Percentiles rank a stretch among this genome's conserved stretches.
phyloP scores from a whole-genome alignment of 192 early-diverging fungal species.

The Coemansia furcata region DNA sequence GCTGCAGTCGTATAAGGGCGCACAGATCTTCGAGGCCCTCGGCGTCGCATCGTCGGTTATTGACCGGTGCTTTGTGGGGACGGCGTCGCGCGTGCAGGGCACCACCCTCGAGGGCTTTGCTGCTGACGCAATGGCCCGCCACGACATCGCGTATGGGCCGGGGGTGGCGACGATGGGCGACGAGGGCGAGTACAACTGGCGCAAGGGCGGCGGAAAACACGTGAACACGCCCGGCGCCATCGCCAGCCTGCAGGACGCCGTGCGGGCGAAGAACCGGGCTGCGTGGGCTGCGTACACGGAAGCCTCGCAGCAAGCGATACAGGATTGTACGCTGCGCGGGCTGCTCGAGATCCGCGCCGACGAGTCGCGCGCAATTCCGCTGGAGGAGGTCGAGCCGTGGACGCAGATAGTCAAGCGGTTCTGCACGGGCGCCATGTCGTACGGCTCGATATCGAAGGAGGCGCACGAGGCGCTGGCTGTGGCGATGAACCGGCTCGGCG shows the following conservation, averaged over 20 bases:
- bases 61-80: slow-evolving; percentile 89
- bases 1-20: slow-evolving; percentile 96
- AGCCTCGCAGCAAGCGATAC: slow-evolving; percentile 76
- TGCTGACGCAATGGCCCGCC: slow-evolving; percentile 80
- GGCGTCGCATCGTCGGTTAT: slow-evolving; percentile 88
- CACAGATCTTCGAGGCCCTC: slow-evolving; percentile 97
- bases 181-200: slow-evolving; percentile 97
- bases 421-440: slow-evolving; percentile 98
- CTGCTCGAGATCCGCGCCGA: slow-evolving; percentile 79
- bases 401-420: slow-evolving; percentile 93
- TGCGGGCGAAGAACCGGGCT: slow-evolving; percentile 82
- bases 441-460: slow-evolving; percentile 95
- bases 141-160: slow-evolving; percentile 81
- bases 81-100: slow-evolving; percentile 93
- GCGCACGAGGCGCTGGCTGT: slow-evolving; percentile 87
- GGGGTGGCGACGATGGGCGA: slow-evolving; percentile 72
- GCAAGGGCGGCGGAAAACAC: slow-evolving; percentile 86
- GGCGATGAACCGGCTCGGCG: slow-evolving; percentile 95
- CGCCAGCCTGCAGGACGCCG: slow-evolving; percentile 92
- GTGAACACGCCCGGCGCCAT: slow-evolving; percentile 89
- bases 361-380: slow-evolving; percentile 56
- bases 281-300: slow-evolving; percentile 85
- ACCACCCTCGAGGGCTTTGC: slow-evolving; percentile 77
- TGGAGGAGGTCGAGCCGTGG: slow-evolving; percentile 98
- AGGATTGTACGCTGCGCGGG: slow-evolving; percentile 91